These are phyloP conservation scores for Sugiyamaella qingdaonensis DNA, from an alignment of 805 yeast genomes.

Conservation along the genomic window DNA sequence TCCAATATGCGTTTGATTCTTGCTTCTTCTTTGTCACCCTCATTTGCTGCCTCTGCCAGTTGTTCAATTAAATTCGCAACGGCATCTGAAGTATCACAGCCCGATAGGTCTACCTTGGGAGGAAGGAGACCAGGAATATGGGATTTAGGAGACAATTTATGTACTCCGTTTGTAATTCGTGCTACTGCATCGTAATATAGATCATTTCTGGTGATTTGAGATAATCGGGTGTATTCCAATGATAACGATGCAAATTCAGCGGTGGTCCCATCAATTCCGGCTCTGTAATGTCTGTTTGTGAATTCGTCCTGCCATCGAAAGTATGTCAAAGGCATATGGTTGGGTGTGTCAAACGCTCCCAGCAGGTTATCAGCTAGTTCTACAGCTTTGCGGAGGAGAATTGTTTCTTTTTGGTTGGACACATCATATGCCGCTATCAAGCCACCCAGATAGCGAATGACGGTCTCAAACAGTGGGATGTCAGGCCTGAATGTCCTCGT, in stretches of 20 bases:
- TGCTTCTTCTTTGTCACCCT: neutral
- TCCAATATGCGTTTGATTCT: no score
- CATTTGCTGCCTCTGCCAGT: slow-evolving; percentile 18
- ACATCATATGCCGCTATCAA: slow-evolving; percentile 50
- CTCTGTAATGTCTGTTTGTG: slow-evolving; percentile 22
- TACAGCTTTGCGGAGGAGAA: slow-evolving; percentile 39
- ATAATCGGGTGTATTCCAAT: slow-evolving; percentile 48
- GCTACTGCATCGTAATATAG: slow-evolving; percentile 49
- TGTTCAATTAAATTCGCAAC: neutral
- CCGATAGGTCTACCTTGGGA: slow-evolving; percentile 45
- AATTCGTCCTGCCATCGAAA: slow-evolving; percentile 38
- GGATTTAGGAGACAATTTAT: slow-evolving; percentile 32
- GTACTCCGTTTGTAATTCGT: slow-evolving; percentile 39
- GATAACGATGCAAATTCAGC: slow-evolving; percentile 50
- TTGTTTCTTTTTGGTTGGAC: slow-evolving; percentile 33
- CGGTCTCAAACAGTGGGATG: slow-evolving; percentile 49
- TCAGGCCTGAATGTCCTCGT: slow-evolving; percentile 37
- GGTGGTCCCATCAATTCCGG: slow-evolving; percentile 31
- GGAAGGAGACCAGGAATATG: slow-evolving; percentile 44
- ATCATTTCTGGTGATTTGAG: slow-evolving; percentile 48
- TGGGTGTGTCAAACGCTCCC: slow-evolving; percentile 58
- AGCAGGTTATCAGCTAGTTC: slow-evolving; percentile 47
- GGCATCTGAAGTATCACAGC: slow-evolving; percentile 36
- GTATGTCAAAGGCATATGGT: slow-evolving; percentile 47
- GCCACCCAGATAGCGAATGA: slow-evolving; percentile 51